These are phyloP conservation scores for Exophiala sp. DNA, from an alignment of 2,329 filamentous ascomycete species.

Conservation along the genomic window DNA sequence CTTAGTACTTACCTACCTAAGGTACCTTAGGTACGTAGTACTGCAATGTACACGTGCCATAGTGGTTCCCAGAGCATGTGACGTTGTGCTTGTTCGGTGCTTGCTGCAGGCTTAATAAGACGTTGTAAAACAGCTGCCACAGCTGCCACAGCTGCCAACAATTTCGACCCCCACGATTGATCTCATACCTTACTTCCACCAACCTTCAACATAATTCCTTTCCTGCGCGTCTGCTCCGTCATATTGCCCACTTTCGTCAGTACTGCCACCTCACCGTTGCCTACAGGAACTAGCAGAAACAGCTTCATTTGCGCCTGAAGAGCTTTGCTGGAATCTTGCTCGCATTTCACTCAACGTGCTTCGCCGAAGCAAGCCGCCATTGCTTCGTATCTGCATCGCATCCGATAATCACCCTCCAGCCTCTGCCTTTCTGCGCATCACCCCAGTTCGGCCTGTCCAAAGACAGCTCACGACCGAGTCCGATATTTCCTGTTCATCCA, in stretches of 20 bases:
- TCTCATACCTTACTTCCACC: slow-evolving; percentile 10
- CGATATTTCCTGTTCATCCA: background rate
- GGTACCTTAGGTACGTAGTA: no score
- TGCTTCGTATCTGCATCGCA: background rate
- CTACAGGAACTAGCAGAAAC: slow-evolving; percentile 2
- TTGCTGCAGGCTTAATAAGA: no score
- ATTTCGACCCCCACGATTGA: slow-evolving; percentile 15
- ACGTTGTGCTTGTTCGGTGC: no score
- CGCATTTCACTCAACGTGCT: background rate
- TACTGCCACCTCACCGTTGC: slow-evolving; percentile 2
- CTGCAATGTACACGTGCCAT: no score
- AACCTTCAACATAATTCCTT: background rate
- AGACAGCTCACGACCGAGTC: background rate
- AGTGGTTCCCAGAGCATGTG: no score
- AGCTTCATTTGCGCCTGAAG: slow-evolving; percentile 1
- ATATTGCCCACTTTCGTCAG: background rate
- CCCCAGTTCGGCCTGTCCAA: background rate
- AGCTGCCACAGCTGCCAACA: slow-evolving; percentile 19
- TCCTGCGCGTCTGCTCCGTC: background rate
- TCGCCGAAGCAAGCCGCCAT: background rate
- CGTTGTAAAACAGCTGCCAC: no score
- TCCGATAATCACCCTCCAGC: background rate
- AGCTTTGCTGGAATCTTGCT: background rate
- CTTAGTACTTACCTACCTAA: no score
- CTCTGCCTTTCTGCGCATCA: background rate